Conservation (phyloP, 139 green algal genomes). For the Pseudopediastrum boryanum region DNA sequence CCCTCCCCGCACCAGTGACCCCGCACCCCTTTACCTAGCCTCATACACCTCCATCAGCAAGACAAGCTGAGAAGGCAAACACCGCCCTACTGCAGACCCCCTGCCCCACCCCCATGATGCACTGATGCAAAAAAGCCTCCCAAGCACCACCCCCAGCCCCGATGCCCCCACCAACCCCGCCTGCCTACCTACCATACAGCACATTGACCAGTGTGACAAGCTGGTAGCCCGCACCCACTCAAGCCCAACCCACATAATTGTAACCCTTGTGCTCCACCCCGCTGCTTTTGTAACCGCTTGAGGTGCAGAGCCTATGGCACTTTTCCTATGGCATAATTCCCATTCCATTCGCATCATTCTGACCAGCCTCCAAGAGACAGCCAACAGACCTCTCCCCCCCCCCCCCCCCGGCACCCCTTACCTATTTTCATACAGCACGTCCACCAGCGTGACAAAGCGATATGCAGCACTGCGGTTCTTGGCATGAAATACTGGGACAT, state of each 20-base stretch:
- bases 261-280: background rate
- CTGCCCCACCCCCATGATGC: no score
- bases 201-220: no score
- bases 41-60: no score
- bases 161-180: no score
- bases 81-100: no score
- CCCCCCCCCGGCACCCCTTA: slow-evolving; percentile 5
- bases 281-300: background rate
- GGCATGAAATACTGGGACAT: slow-evolving; percentile 79
- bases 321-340: no score
- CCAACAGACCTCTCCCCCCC: background rate
- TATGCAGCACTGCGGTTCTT: slow-evolving; percentile 72
- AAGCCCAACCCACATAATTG: background rate
- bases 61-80: no score
- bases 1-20: no score
- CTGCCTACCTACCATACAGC: no score
- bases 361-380: background rate
- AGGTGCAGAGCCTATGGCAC: background rate
- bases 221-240: background rate
- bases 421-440: slow-evolving; percentile 94
- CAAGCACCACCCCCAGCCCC: no score
- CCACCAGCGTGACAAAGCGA: slow-evolving; percentile 94
- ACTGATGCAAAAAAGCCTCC: no score
- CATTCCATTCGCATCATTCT: background rate
- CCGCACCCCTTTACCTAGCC: no score